Percentiles rank a stretch among this genome's conserved stretches.
phyloP scores from a whole-genome alignment of 345 rosid species.

The Clarkia xantiana region DNA sequence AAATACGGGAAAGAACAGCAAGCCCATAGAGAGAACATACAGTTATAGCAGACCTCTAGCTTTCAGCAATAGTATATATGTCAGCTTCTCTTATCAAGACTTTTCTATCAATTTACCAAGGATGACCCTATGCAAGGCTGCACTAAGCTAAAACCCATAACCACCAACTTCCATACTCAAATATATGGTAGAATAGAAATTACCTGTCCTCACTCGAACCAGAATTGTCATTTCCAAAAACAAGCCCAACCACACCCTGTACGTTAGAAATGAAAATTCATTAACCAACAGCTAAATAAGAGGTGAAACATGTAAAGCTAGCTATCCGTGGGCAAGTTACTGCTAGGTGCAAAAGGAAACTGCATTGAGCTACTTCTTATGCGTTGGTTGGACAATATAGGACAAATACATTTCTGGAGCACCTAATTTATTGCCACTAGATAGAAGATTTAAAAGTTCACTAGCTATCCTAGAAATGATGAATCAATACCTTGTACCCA shows the following conservation, averaged over 20 bases:
- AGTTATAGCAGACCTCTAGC: too few relatives aligned
- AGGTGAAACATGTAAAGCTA: neutral
- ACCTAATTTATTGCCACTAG: too few relatives aligned
- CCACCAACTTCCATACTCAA: neutral
- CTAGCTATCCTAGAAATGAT: too few relatives aligned
- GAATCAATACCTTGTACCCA: slow-evolving; percentile 55
- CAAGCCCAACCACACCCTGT: slow-evolving; percentile 91
- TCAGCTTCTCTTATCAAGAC: neutral
- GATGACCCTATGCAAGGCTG: neutral
- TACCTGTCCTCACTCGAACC: slow-evolving; percentile 73
- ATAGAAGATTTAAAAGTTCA: too few relatives aligned
- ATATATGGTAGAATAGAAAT: neutral
- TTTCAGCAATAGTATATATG: too few relatives aligned
- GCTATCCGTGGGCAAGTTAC: neutral
- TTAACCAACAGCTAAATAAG: too few relatives aligned
- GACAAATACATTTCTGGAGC: too few relatives aligned
- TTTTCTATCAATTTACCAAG: neutral
- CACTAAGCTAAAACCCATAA: neutral
- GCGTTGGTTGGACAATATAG: too few relatives aligned
- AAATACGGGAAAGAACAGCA: too few relatives aligned
- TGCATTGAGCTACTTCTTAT: too few relatives aligned
- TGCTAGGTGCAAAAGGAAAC: too few relatives aligned
- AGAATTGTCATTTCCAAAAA: slow-evolving; percentile 76
- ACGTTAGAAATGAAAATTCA: neutral
- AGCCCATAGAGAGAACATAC: too few relatives aligned